phyloP scores from a whole-genome alignment of 192 early-diverging fungal genomes.

The Fimicolochytrium jonesii region DNA sequence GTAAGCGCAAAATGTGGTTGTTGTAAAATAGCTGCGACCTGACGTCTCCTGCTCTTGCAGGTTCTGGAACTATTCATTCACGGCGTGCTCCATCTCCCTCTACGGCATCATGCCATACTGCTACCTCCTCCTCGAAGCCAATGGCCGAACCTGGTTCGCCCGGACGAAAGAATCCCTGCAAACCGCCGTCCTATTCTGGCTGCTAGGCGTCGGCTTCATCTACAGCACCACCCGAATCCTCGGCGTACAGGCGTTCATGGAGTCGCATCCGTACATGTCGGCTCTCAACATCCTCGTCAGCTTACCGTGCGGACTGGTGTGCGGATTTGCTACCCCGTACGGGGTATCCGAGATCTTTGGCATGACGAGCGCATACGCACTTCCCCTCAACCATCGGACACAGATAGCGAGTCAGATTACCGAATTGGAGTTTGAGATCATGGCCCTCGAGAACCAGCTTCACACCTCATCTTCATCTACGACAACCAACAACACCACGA shows the following conservation, averaged over 20 bases:
- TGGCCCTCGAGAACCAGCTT: conserved; percentile 22
- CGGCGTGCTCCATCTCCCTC: conserved; percentile 7
- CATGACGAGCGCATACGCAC: neutral
- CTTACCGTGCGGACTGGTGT: conserved; percentile 8
- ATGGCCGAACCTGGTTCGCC: conserved; percentile 15
- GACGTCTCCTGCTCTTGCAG: neutral
- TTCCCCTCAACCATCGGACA: conserved; percentile 16
- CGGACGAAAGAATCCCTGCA: conserved; percentile 22
- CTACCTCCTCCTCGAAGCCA: conserved; percentile 25
- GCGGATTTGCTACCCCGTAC: conserved; percentile 8
- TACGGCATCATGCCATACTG: conserved; percentile 27
- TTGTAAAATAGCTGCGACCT: neutral
- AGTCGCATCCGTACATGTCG: conserved; percentile 20
- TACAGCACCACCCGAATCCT: conserved; percentile 9
- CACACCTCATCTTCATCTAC: neutral
- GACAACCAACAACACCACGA: neutral
- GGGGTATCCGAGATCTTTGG: conserved; percentile 9
- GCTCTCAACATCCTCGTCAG: conserved; percentile 26
- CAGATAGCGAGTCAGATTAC: conserved; percentile 1
- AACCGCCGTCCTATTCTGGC: conserved; percentile 12
- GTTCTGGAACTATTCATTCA: conserved; percentile 22
- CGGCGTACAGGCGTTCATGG: conserved; percentile 16
- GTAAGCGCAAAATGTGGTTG: neutral
- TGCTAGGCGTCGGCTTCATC: conserved; percentile 12
- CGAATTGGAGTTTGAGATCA: conserved; percentile 20